These are phyloP conservation scores for Cryphonectria naterciae DNA, from an alignment of 2,329 filamentous ascomycete species.

Conservation along the genomic window DNA sequence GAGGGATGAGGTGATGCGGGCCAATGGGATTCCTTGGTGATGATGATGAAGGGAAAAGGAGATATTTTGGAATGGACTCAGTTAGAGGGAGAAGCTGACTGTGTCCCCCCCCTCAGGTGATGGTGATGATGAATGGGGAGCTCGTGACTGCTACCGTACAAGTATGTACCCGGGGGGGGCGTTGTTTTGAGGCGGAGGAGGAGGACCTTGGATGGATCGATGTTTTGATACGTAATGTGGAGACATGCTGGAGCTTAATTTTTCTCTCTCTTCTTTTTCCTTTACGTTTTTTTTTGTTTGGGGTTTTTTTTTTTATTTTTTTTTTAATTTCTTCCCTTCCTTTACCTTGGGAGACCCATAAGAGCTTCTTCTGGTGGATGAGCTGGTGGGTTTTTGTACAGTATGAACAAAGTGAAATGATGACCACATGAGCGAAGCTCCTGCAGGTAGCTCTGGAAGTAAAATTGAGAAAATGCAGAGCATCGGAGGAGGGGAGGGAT, in stretches of 20 bases:
- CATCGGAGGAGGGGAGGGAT: not conserved
- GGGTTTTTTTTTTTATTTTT: not conserved
- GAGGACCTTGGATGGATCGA: not conserved
- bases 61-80: not conserved
- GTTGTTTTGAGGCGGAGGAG: not conserved
- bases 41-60: not conserved
- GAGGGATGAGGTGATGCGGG: too few relatives aligned
- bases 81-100: not conserved
- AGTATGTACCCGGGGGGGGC: not conserved
- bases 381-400: not conserved
- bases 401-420: not conserved
- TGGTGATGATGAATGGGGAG: not conserved
- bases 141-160: not conserved
- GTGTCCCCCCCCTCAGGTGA: not conserved
- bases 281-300: not conserved
- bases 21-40: too few relatives aligned
- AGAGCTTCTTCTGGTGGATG: not conserved
- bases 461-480: not conserved
- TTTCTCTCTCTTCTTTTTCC: not conserved
- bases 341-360: not conserved
- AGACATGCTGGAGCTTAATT: conserved; percentile 8
- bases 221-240: conserved; percentile 9
- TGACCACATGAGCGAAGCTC: not conserved
- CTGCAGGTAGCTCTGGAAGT: not conserved
- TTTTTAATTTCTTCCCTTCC: not conserved